phyloP scores from a whole-genome alignment of 2,329 filamentous ascomycete genomes.

The Cladorrhinum sp. region DNA sequence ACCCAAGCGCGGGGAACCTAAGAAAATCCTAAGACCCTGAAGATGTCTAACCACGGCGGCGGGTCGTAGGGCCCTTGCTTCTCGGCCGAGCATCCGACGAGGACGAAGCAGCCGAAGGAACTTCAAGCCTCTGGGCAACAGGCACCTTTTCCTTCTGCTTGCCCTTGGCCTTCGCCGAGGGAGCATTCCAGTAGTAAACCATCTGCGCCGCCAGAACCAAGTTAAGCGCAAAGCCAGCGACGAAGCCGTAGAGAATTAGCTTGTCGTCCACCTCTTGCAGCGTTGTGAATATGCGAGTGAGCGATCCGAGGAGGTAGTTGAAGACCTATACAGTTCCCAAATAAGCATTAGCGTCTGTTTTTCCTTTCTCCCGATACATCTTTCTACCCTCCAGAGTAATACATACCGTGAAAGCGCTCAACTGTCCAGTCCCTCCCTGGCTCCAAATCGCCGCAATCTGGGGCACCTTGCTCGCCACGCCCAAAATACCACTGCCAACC shows the following conservation, averaged over 20 bases:
- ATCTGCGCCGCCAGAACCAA: slow-evolving; percentile 83
- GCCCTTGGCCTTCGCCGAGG: slow-evolving; percentile 42
- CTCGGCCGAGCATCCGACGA: slow-evolving; percentile 29
- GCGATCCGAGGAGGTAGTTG: slow-evolving; percentile 91
- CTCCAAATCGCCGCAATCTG: slow-evolving; percentile 86
- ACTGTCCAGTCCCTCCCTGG: slow-evolving; percentile 86
- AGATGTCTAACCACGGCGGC: slow-evolving; percentile 37
- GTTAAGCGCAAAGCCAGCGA: slow-evolving; percentile 90
- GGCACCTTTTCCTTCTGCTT: slow-evolving; percentile 37
- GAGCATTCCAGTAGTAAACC: slow-evolving; percentile 91
- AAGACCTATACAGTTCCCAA: slow-evolving; percentile 65
- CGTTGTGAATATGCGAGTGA: slow-evolving; percentile 95
- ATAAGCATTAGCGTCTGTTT: slow-evolving; percentile 5
- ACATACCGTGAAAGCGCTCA: slow-evolving; percentile 92
- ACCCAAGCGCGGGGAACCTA: slow-evolving; percentile 3
- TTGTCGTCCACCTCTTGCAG: slow-evolving; percentile 96
- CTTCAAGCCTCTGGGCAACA: slow-evolving; percentile 7
- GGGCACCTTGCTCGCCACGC: slow-evolving; percentile 87
- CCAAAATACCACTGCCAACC: slow-evolving; percentile 76
- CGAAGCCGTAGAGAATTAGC: slow-evolving; percentile 90
- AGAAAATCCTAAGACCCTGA: slow-evolving; percentile 1
- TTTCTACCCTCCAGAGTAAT: not conserved
- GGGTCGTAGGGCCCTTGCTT: slow-evolving; percentile 42
- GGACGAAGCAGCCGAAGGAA: slow-evolving; percentile 26
- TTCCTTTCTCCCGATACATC: not conserved